Percentiles rank a stretch among this genome's conserved stretches.
Evolutionary conservation across 2,329 filamentous ascomycete species (phyloP).

Genomic region (Lomentospora prolificans): DNA sequence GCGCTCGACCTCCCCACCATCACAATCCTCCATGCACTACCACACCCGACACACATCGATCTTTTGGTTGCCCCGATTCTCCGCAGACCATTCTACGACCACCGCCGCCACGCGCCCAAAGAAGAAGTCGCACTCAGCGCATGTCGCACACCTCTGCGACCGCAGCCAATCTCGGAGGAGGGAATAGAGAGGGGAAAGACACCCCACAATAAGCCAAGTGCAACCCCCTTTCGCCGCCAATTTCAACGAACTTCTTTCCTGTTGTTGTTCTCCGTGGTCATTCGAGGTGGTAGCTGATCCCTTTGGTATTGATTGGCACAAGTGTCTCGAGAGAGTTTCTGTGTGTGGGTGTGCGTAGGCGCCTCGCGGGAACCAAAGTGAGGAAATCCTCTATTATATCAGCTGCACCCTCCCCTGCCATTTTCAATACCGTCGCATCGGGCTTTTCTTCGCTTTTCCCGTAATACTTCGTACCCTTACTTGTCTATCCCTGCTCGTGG

Average conservation of each 20-base stretch:
- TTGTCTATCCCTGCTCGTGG: neutral
- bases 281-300: too few relatives aligned
- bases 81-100: neutral
- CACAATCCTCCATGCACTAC: neutral
- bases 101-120: neutral
- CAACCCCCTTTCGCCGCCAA: neutral
- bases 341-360: too few relatives aligned
- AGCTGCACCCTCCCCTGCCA: too few relatives aligned
- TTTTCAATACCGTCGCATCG: neutral
- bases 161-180: neutral
- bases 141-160: neutral
- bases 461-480: neutral
- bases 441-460: neutral
- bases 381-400: too few relatives aligned
- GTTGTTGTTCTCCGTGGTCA: too few relatives aligned
- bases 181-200: neutral
- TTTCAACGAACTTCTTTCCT: neutral
- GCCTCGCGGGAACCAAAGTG: too few relatives aligned
- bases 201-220: neutral
- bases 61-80: neutral
- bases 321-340: too few relatives aligned
- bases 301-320: too few relatives aligned
- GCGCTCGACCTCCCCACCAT: neutral
- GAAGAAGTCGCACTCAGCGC: neutral
- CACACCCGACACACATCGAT: neutral